Evolutionary conservation across 352 stramenopile genomes (phyloP).

Genomic region (Saprolegnia parasitica): DNA sequence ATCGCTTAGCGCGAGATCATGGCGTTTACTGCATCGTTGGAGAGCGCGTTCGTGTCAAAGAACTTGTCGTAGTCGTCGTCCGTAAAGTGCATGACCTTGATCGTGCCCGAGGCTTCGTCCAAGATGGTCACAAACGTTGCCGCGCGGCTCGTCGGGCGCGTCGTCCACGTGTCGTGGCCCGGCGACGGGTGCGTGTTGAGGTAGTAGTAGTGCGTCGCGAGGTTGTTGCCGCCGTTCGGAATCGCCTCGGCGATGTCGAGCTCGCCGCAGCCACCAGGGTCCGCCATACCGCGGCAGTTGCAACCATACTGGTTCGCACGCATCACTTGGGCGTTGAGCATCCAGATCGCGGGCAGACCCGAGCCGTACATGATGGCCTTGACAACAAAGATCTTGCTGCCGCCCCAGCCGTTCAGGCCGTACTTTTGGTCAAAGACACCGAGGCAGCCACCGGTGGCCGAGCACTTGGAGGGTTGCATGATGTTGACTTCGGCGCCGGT

Average conservation of each 20-base stretch:
- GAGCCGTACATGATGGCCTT: slow-evolving; percentile 55
- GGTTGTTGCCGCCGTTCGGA: slow-evolving; percentile 46
- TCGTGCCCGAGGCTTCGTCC: slow-evolving; percentile 47
- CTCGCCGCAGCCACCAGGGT: slow-evolving; percentile 62
- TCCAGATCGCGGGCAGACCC: slow-evolving; percentile 65
- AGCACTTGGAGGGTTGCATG: slow-evolving; percentile 58
- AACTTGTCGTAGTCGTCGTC: slow-evolving; percentile 61
- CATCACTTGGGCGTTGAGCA: slow-evolving; percentile 62
- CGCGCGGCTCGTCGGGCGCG: slow-evolving; percentile 43
- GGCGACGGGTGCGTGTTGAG: slow-evolving; percentile 52
- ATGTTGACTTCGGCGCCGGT: slow-evolving; percentile 75
- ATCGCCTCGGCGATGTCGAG: slow-evolving; percentile 76
- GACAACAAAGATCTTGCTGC: slow-evolving; percentile 68
- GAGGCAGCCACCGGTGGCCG: slow-evolving; percentile 46
- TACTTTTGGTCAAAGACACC: slow-evolving; percentile 60
- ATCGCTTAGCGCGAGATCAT: slow-evolving; percentile 2
- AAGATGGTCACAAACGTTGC: slow-evolving; percentile 71
- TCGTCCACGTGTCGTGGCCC: slow-evolving; percentile 57
- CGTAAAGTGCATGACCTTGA: slow-evolving; percentile 62
- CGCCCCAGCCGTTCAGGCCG: slow-evolving; percentile 66
- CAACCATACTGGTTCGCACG: slow-evolving; percentile 72
- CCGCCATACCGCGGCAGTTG: slow-evolving; percentile 71
- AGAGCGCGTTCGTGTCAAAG: slow-evolving; percentile 29
- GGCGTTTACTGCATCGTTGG: slow-evolving; percentile 5
- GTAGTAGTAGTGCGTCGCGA: slow-evolving; percentile 82